Conservation (phyloP, 306 rosid species). For the Hippophae tibetana region DNA sequence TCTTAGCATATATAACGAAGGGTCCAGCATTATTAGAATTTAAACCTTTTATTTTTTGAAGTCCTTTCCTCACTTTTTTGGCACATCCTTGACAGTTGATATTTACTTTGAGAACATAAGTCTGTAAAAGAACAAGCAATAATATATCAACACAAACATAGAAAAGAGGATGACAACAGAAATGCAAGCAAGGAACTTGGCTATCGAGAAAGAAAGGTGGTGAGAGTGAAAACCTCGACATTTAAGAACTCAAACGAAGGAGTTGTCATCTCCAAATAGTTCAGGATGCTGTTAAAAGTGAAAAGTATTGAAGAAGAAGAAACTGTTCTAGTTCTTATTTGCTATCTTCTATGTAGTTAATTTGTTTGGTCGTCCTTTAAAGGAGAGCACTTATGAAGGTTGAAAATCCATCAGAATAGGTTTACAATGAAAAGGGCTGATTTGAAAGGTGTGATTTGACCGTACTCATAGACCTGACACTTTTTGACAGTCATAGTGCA, state of each 20-base stretch:
- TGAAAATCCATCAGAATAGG: neutral
- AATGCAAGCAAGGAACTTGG: neutral
- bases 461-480: neutral
- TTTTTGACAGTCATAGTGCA: neutral
- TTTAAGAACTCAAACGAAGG: constrained; percentile 22
- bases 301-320: too few relatives aligned
- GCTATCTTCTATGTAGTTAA: neutral
- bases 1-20: neutral
- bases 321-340: neutral
- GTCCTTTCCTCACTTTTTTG: constrained; percentile 33
- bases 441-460: constrained; percentile 24
- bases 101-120: constrained; percentile 40
- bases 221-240: constrained; percentile 27
- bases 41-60: constrained; percentile 43
- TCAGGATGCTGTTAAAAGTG: neutral
- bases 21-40: neutral
- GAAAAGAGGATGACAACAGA: neutral
- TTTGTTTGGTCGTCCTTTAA: neutral
- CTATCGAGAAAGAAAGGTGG: neutral
- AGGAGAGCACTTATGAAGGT: neutral
- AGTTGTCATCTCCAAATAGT: constrained; percentile 20
- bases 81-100: constrained; percentile 53
- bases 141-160: neutral
- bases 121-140: constrained; percentile 19
- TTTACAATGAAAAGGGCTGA: neutral